Evolutionary conservation across 148 eudicot species (phyloP).

Genomic region (Rhododendron williamsianum): DNA sequence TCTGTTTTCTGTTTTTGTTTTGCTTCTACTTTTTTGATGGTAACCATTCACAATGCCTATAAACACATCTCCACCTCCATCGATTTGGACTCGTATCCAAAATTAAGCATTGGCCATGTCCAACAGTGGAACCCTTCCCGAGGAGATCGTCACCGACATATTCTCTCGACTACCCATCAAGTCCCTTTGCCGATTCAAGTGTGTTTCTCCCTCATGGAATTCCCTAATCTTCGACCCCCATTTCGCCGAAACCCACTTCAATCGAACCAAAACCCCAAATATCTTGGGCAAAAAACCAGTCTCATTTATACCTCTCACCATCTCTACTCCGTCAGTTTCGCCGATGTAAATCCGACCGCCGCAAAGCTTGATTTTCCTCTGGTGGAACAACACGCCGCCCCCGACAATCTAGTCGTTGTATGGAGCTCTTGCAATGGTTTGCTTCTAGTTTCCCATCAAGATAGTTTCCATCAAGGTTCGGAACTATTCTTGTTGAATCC

Average conservation of each 20-base stretch:
- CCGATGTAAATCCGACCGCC: neutral
- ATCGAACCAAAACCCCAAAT: neutral
- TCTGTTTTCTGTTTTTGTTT: no score
- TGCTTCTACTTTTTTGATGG: no score
- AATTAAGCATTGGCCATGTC: no score
- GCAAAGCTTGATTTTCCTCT: neutral
- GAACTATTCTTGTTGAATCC: no score
- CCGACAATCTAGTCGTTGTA: neutral
- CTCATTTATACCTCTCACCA: neutral
- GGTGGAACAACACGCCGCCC: no score
- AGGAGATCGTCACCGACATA: neutral
- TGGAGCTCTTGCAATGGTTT: neutral
- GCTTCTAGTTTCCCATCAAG: neutral
- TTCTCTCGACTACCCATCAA: neutral
- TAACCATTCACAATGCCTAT: no score
- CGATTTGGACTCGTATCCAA: neutral
- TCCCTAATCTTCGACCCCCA: neutral
- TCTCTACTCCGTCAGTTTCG: neutral
- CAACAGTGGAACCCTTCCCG: neutral
- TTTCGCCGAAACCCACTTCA: neutral
- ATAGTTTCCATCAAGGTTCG: no score
- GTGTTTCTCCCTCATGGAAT: no score
- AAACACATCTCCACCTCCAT: no score
- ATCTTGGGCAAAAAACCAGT: no score
- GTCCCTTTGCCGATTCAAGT: neutral